Base-by-base conservation (phyloP, 1,284 basidiomycete species). In the Tetrapyrgos nigripes region DNA sequence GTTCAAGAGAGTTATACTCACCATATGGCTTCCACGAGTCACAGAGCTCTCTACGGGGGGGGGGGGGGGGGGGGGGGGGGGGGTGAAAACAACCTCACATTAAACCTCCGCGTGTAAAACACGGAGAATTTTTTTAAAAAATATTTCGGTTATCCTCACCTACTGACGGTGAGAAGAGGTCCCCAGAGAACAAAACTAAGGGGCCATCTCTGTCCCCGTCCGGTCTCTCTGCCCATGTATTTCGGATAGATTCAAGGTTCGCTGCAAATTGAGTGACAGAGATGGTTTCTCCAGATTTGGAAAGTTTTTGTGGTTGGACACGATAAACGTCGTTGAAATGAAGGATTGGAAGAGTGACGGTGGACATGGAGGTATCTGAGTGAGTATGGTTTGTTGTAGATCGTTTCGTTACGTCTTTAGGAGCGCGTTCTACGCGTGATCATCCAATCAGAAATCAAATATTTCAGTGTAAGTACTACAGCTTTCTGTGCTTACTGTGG, bases 1-100 rank as follows among this genome's bases (percentile, higher is more conserved):
- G 53, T 17, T 52, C 53, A 35, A 51, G 47, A 24, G 26, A 50
- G 66, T 63, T 19, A 55, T 55, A 50, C 71, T 57, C 64, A 94
- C 92, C 92, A 97, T 93, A 83, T 97, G 94, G 60, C 90, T 94
- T 44, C 95, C 95, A 71, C 95, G 79, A 3, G 94, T 96, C 23
- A 97, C 88, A 8, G 89, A 88, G 66, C 89, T 93, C 75, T 96
- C 94, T 1, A 94, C 84, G 3, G 91, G 93, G 0, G 94, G 94
- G 19, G 89, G n/a, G n/a, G n/a, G n/a, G n/a, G n/a, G n/a, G n/a
- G n/a, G n/a, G n/a, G n/a, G n/a, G n/a, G n/a, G n/a, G n/a, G n/a
- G n/a, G n/a, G n/a, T n/a, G n/a, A n/a, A n/a, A n/a, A n/a, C n/a
- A n/a, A n/a, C n/a, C n/a, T n/a, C n/a, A n/a, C n/a, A n/a, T n/a